Evolutionary conservation across 2,329 filamentous ascomycete species (phyloP).

Genomic region (Aspergillus sclerotialis): DNA sequence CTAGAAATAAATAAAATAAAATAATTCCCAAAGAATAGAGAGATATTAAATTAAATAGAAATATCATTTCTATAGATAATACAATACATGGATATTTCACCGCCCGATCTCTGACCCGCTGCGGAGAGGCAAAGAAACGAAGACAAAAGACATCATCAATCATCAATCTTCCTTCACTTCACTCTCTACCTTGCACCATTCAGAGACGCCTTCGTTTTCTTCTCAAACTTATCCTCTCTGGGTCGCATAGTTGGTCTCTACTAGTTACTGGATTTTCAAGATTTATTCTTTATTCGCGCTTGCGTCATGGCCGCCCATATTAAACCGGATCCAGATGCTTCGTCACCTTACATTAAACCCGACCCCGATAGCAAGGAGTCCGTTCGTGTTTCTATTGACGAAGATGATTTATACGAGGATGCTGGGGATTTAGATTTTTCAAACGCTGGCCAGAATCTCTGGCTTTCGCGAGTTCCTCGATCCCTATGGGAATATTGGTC

Average conservation of each 20-base stretch:
- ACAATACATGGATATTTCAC: no score
- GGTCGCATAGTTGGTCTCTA: conserved; percentile 4
- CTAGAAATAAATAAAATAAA: no score
- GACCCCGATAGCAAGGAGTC: conserved; percentile 35
- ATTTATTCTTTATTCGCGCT: not conserved
- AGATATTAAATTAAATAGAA: no score
- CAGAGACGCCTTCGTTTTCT: no score
- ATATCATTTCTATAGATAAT: no score
- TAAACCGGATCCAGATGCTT: conserved; percentile 35
- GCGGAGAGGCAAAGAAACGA: no score
- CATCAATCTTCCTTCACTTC: conserved; percentile 6
- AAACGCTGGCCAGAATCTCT: conserved; percentile 45
- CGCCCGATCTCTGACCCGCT: no score
- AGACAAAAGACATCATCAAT: not conserved
- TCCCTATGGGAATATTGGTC: conserved; percentile 76
- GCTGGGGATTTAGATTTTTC: conserved; percentile 57
- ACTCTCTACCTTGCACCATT: no score
- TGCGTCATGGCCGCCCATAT: conserved; percentile 27
- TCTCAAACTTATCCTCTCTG: no score
- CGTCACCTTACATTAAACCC: conserved; percentile 30
- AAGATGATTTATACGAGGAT: conserved; percentile 67
- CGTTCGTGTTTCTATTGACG: conserved; percentile 33
- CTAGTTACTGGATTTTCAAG: not conserved
- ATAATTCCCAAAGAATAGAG: no score
- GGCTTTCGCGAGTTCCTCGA: conserved; percentile 70